phyloP scores from a whole-genome alignment of 306 rosid genomes.

The Pyrus betulifolia region DNA sequence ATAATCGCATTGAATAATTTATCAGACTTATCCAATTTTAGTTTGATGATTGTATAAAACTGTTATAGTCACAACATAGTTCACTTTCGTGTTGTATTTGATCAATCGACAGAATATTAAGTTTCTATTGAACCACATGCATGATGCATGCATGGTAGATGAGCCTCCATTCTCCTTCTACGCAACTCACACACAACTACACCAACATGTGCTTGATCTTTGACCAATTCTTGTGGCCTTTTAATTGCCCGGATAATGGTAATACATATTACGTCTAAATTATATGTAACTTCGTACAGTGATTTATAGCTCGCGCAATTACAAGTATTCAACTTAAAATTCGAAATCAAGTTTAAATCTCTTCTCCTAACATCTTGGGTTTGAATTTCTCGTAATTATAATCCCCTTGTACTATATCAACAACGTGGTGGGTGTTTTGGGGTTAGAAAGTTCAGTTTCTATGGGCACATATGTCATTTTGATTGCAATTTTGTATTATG shows the following conservation, averaged over 20 bases:
- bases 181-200: slow-evolving; percentile 8
- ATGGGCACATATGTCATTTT: neutral
- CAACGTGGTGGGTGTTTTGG: neutral
- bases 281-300: too few species aligned
- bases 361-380: neutral
- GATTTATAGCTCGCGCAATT: too few species aligned
- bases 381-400: neutral
- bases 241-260: neutral
- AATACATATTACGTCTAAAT: too few species aligned
- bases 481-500: neutral
- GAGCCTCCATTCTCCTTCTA: neutral
- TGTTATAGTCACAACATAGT: too few species aligned
- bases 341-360: too few species aligned
- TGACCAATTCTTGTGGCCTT: slow-evolving; percentile 28
- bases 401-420: neutral
- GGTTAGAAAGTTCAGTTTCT: neutral
- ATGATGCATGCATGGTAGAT: neutral
- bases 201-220: slow-evolving; percentile 38
- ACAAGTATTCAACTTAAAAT: too few species aligned
- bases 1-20: too few species aligned
- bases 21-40: too few species aligned
- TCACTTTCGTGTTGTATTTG: too few species aligned
- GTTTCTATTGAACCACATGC: slow-evolving; percentile 8
- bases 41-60: too few species aligned
- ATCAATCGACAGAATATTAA: too few species aligned